Percentiles rank a stretch among this genome's conserved stretches.
Conservation (phyloP, 257 asterid genomes). For the Datura wrightii region DNA sequence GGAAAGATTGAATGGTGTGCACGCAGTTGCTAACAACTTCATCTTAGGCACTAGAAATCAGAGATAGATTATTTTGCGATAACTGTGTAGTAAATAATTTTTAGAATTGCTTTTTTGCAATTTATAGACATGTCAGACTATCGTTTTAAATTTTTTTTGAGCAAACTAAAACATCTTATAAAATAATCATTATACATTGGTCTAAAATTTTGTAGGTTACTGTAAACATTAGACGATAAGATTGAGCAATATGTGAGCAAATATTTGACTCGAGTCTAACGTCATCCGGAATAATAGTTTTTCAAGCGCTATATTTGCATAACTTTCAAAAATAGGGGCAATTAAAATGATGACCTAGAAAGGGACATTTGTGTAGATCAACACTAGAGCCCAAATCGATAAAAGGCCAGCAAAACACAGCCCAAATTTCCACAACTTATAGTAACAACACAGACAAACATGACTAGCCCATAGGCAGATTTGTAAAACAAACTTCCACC, state of each 20-base stretch:
- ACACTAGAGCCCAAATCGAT: background rate
- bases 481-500: background rate
- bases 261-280: background rate
- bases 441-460: background rate
- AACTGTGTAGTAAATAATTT: too few relatives aligned
- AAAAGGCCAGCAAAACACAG: background rate
- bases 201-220: background rate
- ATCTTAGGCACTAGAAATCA: too few relatives aligned
- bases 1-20: too few relatives aligned
- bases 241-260: background rate
- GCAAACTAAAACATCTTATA: too few relatives aligned
- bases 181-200: too few relatives aligned
- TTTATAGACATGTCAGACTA: too few relatives aligned
- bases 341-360: background rate
- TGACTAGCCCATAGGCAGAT: background rate
- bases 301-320: too few relatives aligned
- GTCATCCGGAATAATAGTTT: background rate
- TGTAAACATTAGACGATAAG: background rate
- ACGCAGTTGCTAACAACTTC: too few relatives aligned
- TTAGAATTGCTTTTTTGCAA: too few relatives aligned
- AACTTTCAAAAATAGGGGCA: too few relatives aligned
- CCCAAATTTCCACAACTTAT: conserved; percentile 13
- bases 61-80: too few relatives aligned
- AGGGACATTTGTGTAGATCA: background rate
- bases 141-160: too few relatives aligned